Evolutionary conservation across 2,329 filamentous ascomycete species (phyloP).

Genomic region (Cladosporium velox): DNA sequence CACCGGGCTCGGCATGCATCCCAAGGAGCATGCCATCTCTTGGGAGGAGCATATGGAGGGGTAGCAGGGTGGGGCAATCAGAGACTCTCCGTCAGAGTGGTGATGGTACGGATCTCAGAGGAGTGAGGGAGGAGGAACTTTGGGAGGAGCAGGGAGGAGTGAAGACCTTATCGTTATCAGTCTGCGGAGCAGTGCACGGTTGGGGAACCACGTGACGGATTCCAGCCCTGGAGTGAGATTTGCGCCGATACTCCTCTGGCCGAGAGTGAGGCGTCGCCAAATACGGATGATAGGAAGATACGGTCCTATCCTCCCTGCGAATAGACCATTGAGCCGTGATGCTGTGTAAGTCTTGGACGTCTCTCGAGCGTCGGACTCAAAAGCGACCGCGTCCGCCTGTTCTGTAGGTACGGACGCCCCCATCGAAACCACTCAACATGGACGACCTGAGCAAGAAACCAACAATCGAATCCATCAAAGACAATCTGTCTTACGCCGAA

Average conservation of each 20-base stretch:
- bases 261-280: not conserved
- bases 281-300: conserved; percentile 7
- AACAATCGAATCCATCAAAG: conserved; percentile 8
- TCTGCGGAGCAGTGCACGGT: not conserved
- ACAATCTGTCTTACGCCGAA: conserved; percentile 15
- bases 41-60: not conserved
- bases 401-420: not conserved
- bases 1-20: not conserved
- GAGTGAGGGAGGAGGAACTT: not conserved
- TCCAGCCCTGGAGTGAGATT: not conserved
- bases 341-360: not conserved
- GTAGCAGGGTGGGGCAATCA: not conserved
- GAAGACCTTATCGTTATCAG: conserved; percentile 3
- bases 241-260: conserved; percentile 14
- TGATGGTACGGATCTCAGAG: not conserved
- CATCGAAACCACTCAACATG: not conserved
- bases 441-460: conserved; percentile 19
- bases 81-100: not conserved
- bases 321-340: not conserved
- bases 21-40: not conserved
- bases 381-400: conserved; percentile 4
- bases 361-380: conserved; percentile 8
- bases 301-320: not conserved
- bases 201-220: conserved; percentile 9
- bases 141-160: conserved; percentile 14